Evolutionary conservation across 2,329 filamentous ascomycete genomes (phyloP).

Genomic region (Chalaropsis ovoidea): DNA sequence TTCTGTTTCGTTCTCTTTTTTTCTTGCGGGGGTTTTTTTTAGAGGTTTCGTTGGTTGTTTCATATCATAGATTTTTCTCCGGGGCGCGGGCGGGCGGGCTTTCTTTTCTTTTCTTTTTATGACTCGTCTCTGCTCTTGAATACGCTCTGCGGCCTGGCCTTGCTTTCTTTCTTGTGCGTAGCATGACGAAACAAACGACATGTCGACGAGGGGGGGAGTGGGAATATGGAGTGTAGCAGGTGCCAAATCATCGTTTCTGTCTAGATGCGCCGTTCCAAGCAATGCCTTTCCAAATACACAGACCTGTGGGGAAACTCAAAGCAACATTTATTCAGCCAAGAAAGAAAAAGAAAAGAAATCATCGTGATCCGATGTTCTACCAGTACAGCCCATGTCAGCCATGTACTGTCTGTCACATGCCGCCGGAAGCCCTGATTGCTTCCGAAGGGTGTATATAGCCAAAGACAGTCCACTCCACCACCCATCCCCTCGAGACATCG

Average conservation of each 20-base stretch:
- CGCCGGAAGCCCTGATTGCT: conserved; percentile 22
- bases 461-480: not conserved
- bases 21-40: conserved; percentile 14
- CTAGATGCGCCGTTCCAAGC: not conserved
- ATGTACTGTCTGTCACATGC: not conserved
- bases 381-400: not conserved
- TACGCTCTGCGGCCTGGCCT: not conserved
- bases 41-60: conserved; percentile 2
- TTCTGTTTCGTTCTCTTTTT: conserved; percentile 28
- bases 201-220: not conserved
- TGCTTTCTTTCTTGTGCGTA: not conserved
- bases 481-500: not conserved
- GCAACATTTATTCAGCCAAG: not conserved
- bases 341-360: conserved; percentile 7
- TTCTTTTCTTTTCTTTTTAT: conserved; percentile 17
- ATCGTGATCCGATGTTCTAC: not conserved
- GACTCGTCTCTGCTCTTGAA: conserved; percentile 9
- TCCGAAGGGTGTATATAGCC: not conserved
- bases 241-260: not conserved
- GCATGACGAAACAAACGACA: not conserved
- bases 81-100: not conserved
- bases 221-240: not conserved
- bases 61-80: conserved; percentile 16
- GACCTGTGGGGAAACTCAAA: not conserved
- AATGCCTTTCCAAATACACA: not conserved